Evolutionary conservation across 495 filamentous ascomycete genomes (phyloP), one percentile per base, ranked within the genome.

Genomic region (Sordaria brevicollis): DNA sequence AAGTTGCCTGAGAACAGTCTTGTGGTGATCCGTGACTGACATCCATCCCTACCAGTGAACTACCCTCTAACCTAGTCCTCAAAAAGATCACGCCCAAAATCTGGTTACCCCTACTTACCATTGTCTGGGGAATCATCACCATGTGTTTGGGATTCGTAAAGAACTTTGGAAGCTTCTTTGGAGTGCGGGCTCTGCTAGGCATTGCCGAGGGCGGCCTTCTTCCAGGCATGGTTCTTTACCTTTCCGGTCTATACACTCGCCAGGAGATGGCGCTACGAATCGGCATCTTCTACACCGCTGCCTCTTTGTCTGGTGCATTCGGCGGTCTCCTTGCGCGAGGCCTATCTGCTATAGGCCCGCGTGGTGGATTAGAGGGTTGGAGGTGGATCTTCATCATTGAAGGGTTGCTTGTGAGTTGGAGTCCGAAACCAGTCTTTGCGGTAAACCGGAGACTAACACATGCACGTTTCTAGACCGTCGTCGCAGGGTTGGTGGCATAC

Each of bases 41-140:
- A 29, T n/a, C n/a, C n/a, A n/a, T n/a, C 4, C 34, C 11, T 69
- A 35, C 72, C 72, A 83, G 91, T 74, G 94, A 97, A 81, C 89
- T 93, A 0, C 79, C 92, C 54, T 94, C 92, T 43, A 97, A 97
- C 75, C 75, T 97, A 41, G 81, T 97, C 31, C 86, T 97, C 39
- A 97, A 97, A 79, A 85, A 84, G 67, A 76, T 92, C 10, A 82
- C 84, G 0, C 91, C 91, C 8, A 87, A 78, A 34, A 74, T 87
- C 65, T 89, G 86, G 87, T 75, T 89, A 57, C 84, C 88, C 10
- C 80, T 82, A 35, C 79, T 89, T 57, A 85, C 86, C 68, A 73
- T 87, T 25, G 72, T 79, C 9, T 91, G 87, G 88, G 88, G 86
- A 8, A 65, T 84, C 39, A 78, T 83, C 35, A 82, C 78, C 34